Percentiles rank a stretch among this genome's conserved stretches.
Evolutionary conservation across 495 filamentous ascomycete species (phyloP).

Genomic region (Podospora appendiculata): DNA sequence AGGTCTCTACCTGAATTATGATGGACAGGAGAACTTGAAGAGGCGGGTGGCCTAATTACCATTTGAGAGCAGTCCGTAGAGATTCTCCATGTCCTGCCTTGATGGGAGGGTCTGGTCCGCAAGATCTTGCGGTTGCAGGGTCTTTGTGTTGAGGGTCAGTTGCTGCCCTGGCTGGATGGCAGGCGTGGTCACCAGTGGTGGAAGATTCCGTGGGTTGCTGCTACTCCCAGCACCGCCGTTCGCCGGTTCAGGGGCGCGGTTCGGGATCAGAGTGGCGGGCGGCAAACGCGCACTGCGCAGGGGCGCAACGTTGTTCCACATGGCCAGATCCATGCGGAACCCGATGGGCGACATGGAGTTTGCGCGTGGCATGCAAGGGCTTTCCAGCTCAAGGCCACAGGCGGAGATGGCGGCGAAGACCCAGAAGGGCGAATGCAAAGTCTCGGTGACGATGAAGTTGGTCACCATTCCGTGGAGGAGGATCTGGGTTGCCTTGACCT

Average conservation of each 20-base stretch:
- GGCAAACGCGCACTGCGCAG: neutral
- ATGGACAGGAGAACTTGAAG: neutral
- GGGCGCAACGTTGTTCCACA: slow-evolving; percentile 5
- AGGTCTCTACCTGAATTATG: neutral
- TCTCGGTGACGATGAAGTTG: slow-evolving; percentile 14
- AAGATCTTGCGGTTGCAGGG: neutral
- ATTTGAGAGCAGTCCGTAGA: slow-evolving; percentile 1
- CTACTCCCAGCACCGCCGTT: too few species aligned
- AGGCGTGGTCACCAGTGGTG: neutral
- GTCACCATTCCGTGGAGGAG: slow-evolving; percentile 15
- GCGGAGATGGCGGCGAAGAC: slow-evolving; percentile 8
- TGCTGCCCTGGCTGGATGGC: neutral
- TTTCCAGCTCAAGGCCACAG: slow-evolving; percentile 4
- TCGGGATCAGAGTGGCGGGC: neutral
- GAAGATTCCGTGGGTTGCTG: neutral
- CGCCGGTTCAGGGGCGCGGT: too few species aligned
- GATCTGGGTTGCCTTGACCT: neutral
- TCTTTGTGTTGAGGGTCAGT: neutral
- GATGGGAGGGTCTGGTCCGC: neutral
- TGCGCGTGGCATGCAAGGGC: neutral
- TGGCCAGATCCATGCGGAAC: slow-evolving; percentile 8
- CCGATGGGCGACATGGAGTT: slow-evolving; percentile 2
- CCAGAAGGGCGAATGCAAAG: slow-evolving; percentile 11
- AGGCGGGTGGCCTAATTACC: slow-evolving; percentile 1
- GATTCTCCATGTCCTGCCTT: slow-evolving; percentile 4